These are phyloP conservation scores for Myochromella boudieri DNA, from an alignment of 768 basidiomycete species.

Conservation along the genomic window DNA sequence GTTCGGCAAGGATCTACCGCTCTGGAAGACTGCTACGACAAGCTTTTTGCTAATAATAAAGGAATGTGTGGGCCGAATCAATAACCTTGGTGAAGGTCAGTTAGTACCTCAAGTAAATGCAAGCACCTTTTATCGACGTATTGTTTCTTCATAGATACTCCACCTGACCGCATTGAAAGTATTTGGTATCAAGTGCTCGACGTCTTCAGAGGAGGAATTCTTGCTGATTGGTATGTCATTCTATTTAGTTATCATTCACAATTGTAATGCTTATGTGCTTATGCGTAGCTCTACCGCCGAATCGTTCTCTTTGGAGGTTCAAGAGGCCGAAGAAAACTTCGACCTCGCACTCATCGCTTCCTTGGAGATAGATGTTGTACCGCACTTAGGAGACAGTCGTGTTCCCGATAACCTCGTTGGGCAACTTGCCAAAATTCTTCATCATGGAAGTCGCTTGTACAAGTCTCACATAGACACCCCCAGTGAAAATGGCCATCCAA, in stretches of 20 bases:
- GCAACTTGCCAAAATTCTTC: slow-evolving; percentile 68
- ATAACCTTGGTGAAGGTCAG: slow-evolving; percentile 50
- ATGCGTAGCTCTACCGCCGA: slow-evolving; percentile 57
- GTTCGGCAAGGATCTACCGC: slow-evolving; percentile 80
- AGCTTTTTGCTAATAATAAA: slow-evolving; percentile 75
- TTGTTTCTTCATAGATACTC: slow-evolving; percentile 40
- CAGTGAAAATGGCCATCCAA: background rate
- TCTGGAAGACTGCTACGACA: slow-evolving; percentile 95
- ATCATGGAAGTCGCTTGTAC: slow-evolving; percentile 69
- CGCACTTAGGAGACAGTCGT: slow-evolving; percentile 65
- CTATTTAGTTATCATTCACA: background rate
- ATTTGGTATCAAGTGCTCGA: slow-evolving; percentile 87
- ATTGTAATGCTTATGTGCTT: background rate
- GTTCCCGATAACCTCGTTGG: slow-evolving; percentile 72
- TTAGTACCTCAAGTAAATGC: background rate
- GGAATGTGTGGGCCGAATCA: slow-evolving; percentile 56
- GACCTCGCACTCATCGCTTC: slow-evolving; percentile 78
- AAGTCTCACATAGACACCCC: slow-evolving; percentile 25
- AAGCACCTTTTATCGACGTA: background rate
- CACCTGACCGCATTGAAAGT: slow-evolving; percentile 66
- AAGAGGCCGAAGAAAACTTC: slow-evolving; percentile 82
- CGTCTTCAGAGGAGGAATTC: slow-evolving; percentile 76
- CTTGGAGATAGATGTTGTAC: slow-evolving; percentile 78
- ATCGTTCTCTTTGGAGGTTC: slow-evolving; percentile 57
- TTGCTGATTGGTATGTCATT: slow-evolving; percentile 71